phyloP scores from a whole-genome alignment of 2,329 filamentous ascomycete species.

The Fusarium sp. region DNA sequence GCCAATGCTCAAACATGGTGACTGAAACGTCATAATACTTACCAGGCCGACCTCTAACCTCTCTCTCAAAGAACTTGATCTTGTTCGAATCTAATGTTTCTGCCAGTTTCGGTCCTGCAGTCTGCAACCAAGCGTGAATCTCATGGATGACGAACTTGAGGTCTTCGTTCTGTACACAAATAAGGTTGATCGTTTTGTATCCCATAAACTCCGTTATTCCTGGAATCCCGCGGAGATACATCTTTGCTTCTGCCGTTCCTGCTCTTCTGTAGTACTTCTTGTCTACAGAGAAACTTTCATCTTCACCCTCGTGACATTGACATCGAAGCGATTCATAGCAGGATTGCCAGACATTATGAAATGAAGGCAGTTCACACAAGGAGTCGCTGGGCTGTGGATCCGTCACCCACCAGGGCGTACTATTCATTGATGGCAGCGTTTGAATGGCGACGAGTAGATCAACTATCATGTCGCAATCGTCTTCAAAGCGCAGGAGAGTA shows the following conservation, averaged over 20 bases:
- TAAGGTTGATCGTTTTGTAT: background rate
- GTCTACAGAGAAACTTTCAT: background rate
- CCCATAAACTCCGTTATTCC: background rate
- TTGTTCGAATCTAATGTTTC: background rate
- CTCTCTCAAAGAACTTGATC: background rate
- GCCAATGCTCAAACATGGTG: conserved; percentile 21
- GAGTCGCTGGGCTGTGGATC: background rate
- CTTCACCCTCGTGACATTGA: background rate
- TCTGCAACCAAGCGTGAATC: conserved; percentile 4
- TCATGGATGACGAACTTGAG: background rate
- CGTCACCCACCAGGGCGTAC: background rate
- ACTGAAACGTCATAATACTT: background rate
- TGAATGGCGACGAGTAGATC: background rate
- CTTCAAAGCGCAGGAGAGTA: background rate
- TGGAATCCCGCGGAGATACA: background rate
- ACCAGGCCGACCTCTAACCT: background rate
- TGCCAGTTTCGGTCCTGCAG: background rate
- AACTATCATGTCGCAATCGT: background rate
- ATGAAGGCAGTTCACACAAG: background rate
- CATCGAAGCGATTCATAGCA: background rate
- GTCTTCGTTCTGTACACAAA: accelerated
- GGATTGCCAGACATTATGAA: accelerated
- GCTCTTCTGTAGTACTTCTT: background rate
- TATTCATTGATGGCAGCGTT: background rate
- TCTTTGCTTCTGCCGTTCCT: background rate